Percentiles rank a stretch among this genome's conserved stretches.
phyloP scores from a whole-genome alignment of 1,139 yeast genomes.

The Scheffersomyces quercinus region DNA sequence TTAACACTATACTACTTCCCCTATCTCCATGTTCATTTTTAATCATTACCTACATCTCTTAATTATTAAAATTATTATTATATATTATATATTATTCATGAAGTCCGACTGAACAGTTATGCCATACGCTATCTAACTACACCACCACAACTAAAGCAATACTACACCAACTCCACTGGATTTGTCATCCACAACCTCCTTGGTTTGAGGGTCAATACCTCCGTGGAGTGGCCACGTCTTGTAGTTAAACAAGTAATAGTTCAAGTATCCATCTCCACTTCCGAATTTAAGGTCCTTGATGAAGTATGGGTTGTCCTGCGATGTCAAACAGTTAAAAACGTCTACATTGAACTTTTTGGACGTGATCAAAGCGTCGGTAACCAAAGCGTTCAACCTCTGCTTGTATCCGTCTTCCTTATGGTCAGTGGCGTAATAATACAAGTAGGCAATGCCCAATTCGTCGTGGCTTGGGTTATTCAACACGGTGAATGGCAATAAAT shows the following conservation, averaged over 20 bases:
- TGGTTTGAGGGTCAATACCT: conserved; percentile 62
- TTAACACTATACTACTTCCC: too few species aligned
- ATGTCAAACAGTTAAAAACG: conserved; percentile 89
- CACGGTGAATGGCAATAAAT: conserved; percentile 84
- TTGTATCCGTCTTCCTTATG: conserved; percentile 39
- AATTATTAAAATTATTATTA: too few species aligned
- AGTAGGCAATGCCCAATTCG: conserved; percentile 81
- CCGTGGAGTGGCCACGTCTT: conserved; percentile 78
- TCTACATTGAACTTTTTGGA: conserved; percentile 72
- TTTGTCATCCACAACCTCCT: conserved; percentile 49
- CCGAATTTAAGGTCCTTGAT: conserved; percentile 85
- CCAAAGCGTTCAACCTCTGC: conserved; percentile 58
- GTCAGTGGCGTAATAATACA: conserved; percentile 86
- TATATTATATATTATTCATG: too few species aligned
- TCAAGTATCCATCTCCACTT: conserved; percentile 88
- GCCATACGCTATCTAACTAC: too few species aligned
- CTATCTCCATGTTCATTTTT: too few species aligned
- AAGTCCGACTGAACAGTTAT: too few species aligned
- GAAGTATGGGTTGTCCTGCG: conserved; percentile 86
- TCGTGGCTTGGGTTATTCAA: conserved; percentile 66
- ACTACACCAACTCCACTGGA: conserved; percentile 90
- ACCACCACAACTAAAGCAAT: conserved; percentile 48
- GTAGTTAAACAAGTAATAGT: conserved; percentile 90
- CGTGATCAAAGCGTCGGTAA: conserved; percentile 75
- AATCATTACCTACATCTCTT: too few species aligned